Base-by-base conservation (phyloP, 257 asterid species). In the Solanum ossicruentum region DNA sequence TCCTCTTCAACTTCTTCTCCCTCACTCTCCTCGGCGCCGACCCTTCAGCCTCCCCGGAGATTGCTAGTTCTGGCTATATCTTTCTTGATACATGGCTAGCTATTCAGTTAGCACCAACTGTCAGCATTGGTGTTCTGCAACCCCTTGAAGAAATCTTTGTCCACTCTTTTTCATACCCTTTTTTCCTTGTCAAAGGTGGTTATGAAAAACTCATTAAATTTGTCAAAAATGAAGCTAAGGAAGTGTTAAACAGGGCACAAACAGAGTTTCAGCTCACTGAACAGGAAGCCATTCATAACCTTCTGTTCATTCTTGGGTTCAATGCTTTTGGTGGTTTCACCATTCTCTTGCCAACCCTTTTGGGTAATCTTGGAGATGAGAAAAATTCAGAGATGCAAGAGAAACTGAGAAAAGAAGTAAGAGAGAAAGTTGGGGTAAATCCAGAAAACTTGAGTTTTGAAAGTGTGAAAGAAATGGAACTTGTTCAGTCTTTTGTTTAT, bases 301-400 rank as follows among this genome's bases (percentile, higher is more conserved):
- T 95, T 52, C 73, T 95, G 17, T 95, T 94, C 88, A 90, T 86
- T 15, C 92, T 95, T 3, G 98, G 99, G 3, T 95, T 95, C 92
- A 95, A 95, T 75, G 98, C 98, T 6, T 95, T 88, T 23, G 99
- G 99, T 3, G 99, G 99, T 12, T 95, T 95, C 21, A 36, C 91
- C 0, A 45, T 95, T 26, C 88, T 94, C 55, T 72, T 95, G 15
- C 84, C 83, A 3, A 11, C 88, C 1, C 92, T 95, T 7, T 51
- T 94, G 1, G 36, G 58, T 36, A 87, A 77, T 11, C 92, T 94
- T 7, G 98, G 87, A 11, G 87, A 85, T n/a, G 91, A 90, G 10
- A 79, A 90, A 54, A 81, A 57, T 39, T 32, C 66, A 15, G 90
- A 78, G n/a, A 12, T 88, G 16, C 98, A 91, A 49, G 92, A 88